These are phyloP conservation scores for Dryas drummondii DNA, from an alignment of 306 rosid species.

Conservation along the genomic window DNA sequence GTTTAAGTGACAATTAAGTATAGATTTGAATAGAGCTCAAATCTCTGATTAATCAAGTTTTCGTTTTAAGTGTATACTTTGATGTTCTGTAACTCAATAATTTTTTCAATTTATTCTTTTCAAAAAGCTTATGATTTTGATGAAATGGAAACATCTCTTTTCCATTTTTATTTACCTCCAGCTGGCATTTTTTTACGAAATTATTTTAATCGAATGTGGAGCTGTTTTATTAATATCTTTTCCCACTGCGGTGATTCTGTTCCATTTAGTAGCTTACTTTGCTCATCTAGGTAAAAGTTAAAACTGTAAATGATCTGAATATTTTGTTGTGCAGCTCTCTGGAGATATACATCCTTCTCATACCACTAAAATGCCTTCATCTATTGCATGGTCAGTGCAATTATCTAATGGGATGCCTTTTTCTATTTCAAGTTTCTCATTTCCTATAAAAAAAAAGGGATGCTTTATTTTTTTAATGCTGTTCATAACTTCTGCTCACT, in stretches of 20 bases:
- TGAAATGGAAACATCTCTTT: no score
- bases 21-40: neutral
- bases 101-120: neutral
- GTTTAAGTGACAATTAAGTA: neutral
- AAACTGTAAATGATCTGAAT: conserved; percentile 16
- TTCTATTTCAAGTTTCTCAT: no score
- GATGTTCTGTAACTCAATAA: neutral
- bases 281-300: neutral
- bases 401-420: neutral
- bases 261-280: neutral
- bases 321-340: conserved; percentile 48
- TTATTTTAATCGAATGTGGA: neutral
- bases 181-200: neutral
- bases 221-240: neutral
- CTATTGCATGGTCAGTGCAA: conserved; percentile 66
- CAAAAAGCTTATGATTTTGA: no score
- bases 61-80: neutral
- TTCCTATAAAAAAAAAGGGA: no score
- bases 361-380: conserved; percentile 70
- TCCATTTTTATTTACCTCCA: neutral
- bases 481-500: conserved; percentile 19
- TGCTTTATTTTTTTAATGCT: neutral
- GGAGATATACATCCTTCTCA: conserved; percentile 62
- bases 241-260: neutral
- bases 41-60: neutral